Base-by-base conservation (phyloP, 768 basidiomycete species). In the Trametes coccinea region DNA sequence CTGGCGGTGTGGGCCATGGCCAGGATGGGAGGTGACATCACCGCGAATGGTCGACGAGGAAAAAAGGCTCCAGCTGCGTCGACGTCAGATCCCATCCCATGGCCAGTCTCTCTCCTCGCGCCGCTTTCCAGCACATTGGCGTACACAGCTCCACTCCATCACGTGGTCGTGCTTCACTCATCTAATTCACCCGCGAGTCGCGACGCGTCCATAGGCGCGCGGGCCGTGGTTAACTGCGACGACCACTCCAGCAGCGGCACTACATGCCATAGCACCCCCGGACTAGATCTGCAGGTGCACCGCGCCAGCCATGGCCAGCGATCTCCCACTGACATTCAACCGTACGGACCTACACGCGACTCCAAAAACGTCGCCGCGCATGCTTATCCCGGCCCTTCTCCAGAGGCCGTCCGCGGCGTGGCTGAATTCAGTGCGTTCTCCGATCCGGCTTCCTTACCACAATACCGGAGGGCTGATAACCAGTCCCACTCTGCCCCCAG, bases 351-450 rank as follows among this genome's bases (percentile, higher is more conserved):
- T 11, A 17, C 13, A 47, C n/a, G n/a, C 27, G 9, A 40, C 30
- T 34, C 37, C 31, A 50, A 5, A 22, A 22, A 22, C 22, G 22
- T 30, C 8, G 37, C 13, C 4, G 33, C 10, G 9, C 17, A 29
- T 17, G 6, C 17, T 17, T 10, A 33, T 4, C 46, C 16, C 51
- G 44, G 22, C 45, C 46, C 54, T 8, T 11, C 10, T 41, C 16
- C 67, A 90, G 89, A 90, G 74, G 80, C 83, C 29, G 80, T 85
- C 49, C 79, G 78, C 56, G 88, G 86, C 22, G 82, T 90, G 53
- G 77, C 83, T 47, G 89, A 90, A 70, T 91, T 91, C 76, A 85
- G 90, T 90, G 65, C 67, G 85, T 74, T 11, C 48, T 22, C 22
- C 22, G 22, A 1, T 1, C 22, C 22, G 22, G 22, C 53, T 30